These are phyloP conservation scores for Kluyveromyces lactis DNA, from an alignment of 805 yeast species.

Conservation along the genomic window DNA sequence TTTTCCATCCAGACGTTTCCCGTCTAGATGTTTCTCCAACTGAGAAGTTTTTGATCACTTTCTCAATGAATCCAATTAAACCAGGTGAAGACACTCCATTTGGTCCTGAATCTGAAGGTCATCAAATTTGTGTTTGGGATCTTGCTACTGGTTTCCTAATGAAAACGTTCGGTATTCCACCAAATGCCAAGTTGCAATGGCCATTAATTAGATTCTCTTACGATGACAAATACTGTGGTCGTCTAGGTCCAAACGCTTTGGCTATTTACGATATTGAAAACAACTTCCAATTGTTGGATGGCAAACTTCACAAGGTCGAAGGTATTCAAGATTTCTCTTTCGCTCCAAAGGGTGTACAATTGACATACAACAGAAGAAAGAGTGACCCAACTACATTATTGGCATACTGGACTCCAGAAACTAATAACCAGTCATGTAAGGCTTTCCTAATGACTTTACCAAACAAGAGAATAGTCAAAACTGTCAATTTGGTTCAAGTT, in stretches of 20 bases:
- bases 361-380: slow-evolving; percentile 45
- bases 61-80: slow-evolving; percentile 76
- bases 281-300: slow-evolving; percentile 73
- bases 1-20: slow-evolving; percentile 82
- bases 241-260: slow-evolving; percentile 87
- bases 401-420: slow-evolving; percentile 96
- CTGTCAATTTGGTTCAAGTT: slow-evolving; percentile 91
- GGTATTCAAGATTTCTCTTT: slow-evolving; percentile 88
- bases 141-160: slow-evolving; percentile 71
- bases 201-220: slow-evolving; percentile 94
- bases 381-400: slow-evolving; percentile 57
- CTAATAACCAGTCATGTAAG: slow-evolving; percentile 85
- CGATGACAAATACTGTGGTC: slow-evolving; percentile 89
- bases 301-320: slow-evolving; percentile 73
- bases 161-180: slow-evolving; percentile 83
- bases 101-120: slow-evolving; percentile 82
- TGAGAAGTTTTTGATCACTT: slow-evolving; percentile 83
- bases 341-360: slow-evolving; percentile 80
- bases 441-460: slow-evolving; percentile 87
- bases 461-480: slow-evolving; percentile 72
- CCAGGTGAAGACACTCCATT: slow-evolving; percentile 69
- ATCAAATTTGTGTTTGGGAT: slow-evolving; percentile 91
- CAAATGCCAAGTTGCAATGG: slow-evolving; percentile 73
- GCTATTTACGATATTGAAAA: slow-evolving; percentile 78
- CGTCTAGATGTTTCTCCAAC: slow-evolving; percentile 87